phyloP scores from a whole-genome alignment of 805 yeast genomes.

The Kazachstania psychrophila region DNA sequence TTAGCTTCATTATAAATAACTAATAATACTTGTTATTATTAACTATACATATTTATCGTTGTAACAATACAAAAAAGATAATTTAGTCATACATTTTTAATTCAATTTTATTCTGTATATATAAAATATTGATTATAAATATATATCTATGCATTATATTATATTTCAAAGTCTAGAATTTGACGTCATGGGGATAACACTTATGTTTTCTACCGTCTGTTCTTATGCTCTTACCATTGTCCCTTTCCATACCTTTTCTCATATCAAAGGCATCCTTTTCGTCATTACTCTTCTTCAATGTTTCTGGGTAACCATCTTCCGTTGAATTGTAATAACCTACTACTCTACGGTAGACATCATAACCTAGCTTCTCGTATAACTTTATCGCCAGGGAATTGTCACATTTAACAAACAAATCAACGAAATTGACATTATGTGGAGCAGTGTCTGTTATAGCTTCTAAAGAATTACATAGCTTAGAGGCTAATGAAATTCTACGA shows the following conservation, averaged over 20 bases:
- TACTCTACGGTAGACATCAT: constrained; percentile 75
- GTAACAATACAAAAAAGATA: no score
- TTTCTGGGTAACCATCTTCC: constrained; percentile 35
- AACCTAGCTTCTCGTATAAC: constrained; percentile 80
- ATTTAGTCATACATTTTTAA: no score
- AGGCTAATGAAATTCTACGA: constrained; percentile 79
- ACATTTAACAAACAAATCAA: constrained; percentile 87
- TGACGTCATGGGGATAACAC: constrained; percentile 59
- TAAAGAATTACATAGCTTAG: constrained; percentile 62
- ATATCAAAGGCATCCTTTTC: constrained; percentile 81
- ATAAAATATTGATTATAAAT: no score
- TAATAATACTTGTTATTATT: no score
- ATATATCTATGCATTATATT: background rate
- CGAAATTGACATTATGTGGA: constrained; percentile 75
- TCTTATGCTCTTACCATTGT: constrained; percentile 44
- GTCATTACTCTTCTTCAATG: constrained; percentile 45
- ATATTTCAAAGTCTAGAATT: constrained; percentile 33
- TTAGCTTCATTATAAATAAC: no score
- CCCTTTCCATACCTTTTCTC: constrained; percentile 59
- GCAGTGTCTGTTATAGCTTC: constrained; percentile 64
- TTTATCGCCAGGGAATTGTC: constrained; percentile 72
- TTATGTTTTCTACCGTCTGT: constrained; percentile 50
- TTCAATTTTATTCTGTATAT: no score
- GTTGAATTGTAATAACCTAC: constrained; percentile 71
- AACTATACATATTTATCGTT: no score